These are phyloP conservation scores for Fennellomyces sp. DNA, from an alignment of 371 early-diverging fungal species.

Conservation along the genomic window DNA sequence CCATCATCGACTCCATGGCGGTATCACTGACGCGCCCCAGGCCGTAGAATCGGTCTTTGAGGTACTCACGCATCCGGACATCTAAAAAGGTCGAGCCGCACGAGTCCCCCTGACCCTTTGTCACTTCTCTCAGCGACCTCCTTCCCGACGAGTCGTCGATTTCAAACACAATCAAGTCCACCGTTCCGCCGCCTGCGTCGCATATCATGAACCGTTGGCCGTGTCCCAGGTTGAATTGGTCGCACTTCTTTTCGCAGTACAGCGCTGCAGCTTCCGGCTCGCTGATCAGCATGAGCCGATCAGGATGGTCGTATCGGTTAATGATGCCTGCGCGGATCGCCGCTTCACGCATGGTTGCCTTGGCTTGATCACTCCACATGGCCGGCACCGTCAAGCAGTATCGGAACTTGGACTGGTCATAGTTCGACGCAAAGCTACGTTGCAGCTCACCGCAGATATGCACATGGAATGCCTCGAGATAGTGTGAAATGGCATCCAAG, in stretches of 20 bases:
- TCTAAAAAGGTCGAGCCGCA: constrained; percentile 64
- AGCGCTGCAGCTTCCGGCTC: constrained; percentile 23
- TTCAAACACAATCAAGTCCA: constrained; percentile 59
- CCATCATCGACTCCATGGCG: constrained; percentile 54
- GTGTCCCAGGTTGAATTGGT: constrained; percentile 49
- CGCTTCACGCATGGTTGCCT: constrained; percentile 52
- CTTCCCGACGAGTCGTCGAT: constrained; percentile 45
- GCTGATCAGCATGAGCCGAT: constrained; percentile 54
- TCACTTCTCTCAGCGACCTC: constrained; percentile 53
- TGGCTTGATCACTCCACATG: constrained; percentile 57
- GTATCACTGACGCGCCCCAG: constrained; percentile 47
- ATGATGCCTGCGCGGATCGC: constrained; percentile 49
- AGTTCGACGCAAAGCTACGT: constrained; percentile 46
- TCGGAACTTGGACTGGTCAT: constrained; percentile 49
- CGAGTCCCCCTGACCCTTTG: constrained; percentile 56
- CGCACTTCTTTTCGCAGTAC: constrained; percentile 52
- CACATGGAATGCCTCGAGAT: constrained; percentile 47
- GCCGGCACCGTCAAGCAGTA: constrained; percentile 55
- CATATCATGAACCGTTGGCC: constrained; percentile 64
- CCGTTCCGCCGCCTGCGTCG: constrained; percentile 71
- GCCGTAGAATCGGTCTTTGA: constrained; percentile 43
- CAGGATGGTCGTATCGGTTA: constrained; percentile 50
- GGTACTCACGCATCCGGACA: constrained; percentile 51
- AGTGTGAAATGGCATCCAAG: constrained; percentile 25
- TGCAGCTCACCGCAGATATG: constrained; percentile 50